Base-by-base conservation (phyloP, 2,329 filamentous ascomycete genomes). In the Fusarium circinatum region DNA sequence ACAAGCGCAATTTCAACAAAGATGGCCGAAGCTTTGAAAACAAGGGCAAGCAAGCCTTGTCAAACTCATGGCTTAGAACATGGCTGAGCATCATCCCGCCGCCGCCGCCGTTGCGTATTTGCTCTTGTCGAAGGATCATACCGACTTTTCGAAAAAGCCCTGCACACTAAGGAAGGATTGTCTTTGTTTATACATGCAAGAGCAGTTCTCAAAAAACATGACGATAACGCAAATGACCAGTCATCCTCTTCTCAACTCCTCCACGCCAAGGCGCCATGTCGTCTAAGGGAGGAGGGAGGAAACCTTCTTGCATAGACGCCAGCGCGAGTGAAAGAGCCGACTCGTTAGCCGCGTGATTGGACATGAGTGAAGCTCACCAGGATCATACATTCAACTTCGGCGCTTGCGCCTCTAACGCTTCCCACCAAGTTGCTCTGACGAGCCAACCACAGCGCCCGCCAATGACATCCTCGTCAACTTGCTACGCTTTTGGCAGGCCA, bases 231-330 rank as follows among this genome's bases (percentile, higher is more conserved):
- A 49, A 24, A 51, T 55, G 34, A 57, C 57, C 62, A 73, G 52
- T 64, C 62, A 60, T 58, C 62, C 44, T 60, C 45, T 68, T 62
- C 32, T 47, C 51, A 63, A 70, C 57, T 62, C 61, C 71, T 72
- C 65, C 60, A 56, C 13, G 44, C 54, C 62, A 65, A 73, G 62
- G 44, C 68, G 42, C 59, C 64, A 63, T 51, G 38, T 71, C 67
- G 65, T 63, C 57, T 49, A 68, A 71, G 45, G 59, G 62, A 70
- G 71, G 70, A 71, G 45, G 59, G 62, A 68, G 71, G 49, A 41
- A 41, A 62, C 18, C 70, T 66, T 76, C 73, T 70, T 65, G 70
- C 74, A 79, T 80, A 80, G 76, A 80, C 79, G 79, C 79, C 78
- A 70, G 62, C 45, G 71, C 52, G 54, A 72, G 72, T 71, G 72